Percentiles rank a stretch among this genome's conserved stretches.
Conservation (phyloP, 129 eudicot genomes). For the Centaurea solstitialis region DNA sequence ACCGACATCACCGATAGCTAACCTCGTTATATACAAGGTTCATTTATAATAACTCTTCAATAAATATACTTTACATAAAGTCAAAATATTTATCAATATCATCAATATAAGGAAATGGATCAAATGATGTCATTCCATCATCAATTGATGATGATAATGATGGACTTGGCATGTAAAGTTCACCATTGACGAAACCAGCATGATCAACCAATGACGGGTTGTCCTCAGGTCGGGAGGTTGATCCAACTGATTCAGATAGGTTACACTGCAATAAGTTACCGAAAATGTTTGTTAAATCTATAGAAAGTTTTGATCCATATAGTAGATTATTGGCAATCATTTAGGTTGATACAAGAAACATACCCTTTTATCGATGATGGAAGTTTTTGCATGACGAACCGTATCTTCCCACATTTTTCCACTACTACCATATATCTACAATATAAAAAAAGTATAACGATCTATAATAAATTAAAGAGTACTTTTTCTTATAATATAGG, state of each 20-base stretch:
- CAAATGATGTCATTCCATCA: not conserved
- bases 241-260: not conserved
- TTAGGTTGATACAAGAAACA: not conserved
- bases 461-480: not conserved
- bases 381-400: conserved; percentile 12
- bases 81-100: not conserved
- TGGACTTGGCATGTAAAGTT: not conserved
- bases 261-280: not conserved
- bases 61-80: too few species aligned
- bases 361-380: not conserved
- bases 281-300: not conserved
- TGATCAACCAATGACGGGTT: not conserved
- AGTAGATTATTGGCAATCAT: not conserved
- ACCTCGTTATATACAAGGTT: not conserved
- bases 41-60: not conserved
- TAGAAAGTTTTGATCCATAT: too few species aligned
- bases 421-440: conserved; percentile 9
- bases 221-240: not conserved
- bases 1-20: not conserved
- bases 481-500: not conserved
- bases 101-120: not conserved
- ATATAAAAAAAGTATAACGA: not conserved
- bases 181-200: not conserved
- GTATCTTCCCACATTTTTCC: conserved; percentile 19
- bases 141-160: conserved; percentile 1